Evolutionary conservation across 805 yeast species (phyloP).

Genomic region (Sugiyamaella boreocaroliniensis): DNA sequence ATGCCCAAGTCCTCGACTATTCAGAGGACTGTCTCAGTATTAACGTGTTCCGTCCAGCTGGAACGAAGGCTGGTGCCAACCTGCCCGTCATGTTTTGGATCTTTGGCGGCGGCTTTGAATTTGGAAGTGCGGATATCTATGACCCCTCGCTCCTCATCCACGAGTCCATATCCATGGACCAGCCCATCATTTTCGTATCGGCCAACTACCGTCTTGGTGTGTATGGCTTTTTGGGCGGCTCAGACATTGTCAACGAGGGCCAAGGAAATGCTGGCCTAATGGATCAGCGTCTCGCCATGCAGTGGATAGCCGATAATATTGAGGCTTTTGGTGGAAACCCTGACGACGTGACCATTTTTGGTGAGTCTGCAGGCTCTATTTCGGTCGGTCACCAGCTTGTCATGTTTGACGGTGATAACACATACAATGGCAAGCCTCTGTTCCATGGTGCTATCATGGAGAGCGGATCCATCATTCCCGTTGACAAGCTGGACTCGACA

Average conservation of each 20-base stretch:
- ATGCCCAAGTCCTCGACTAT: conserved; percentile 4
- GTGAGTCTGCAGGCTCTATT: conserved; percentile 35
- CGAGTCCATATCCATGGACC: conserved; percentile 9
- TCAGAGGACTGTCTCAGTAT: conserved; percentile 30
- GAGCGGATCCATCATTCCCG: conserved; percentile 14
- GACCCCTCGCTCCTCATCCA: conserved; percentile 19
- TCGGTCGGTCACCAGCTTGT: conserved; percentile 13
- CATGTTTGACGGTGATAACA: conserved; percentile 9
- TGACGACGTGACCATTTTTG: conserved; percentile 32
- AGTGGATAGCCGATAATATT: conserved; percentile 34
- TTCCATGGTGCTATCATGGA: conserved; percentile 17
- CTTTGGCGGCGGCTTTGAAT: conserved; percentile 35
- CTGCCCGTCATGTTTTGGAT: conserved; percentile 28
- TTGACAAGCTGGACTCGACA: not conserved
- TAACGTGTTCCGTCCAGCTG: conserved; percentile 25
- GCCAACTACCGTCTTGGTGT: conserved; percentile 33
- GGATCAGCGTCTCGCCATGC: conserved; percentile 33
- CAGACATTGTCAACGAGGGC: conserved; percentile 17
- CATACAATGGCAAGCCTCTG: conserved; percentile 11
- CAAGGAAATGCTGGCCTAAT: conserved; percentile 30
- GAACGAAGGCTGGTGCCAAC: conserved; percentile 1
- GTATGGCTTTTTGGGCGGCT: conserved; percentile 32
- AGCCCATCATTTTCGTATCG: conserved; percentile 26
- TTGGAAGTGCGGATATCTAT: conserved; percentile 28
- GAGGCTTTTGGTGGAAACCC: conserved; percentile 35